Percentiles rank a stretch among this genome's conserved stretches.
These are phyloP conservation scores for Skeletonema tropicum DNA, from an alignment of 108 stramenopile species.

Conservation along the genomic window DNA sequence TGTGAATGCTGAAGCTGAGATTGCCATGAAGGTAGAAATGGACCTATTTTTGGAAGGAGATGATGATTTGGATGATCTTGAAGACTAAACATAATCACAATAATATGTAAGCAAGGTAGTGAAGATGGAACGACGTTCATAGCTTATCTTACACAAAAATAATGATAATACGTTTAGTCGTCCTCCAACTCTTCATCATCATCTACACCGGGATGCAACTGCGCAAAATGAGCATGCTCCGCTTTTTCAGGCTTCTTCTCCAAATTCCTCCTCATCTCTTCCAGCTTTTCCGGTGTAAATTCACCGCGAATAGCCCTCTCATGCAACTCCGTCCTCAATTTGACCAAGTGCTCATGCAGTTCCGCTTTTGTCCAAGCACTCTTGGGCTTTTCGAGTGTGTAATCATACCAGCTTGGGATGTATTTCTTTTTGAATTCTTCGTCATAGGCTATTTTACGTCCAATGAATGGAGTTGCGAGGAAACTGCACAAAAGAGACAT, in stretches of 20 bases:
- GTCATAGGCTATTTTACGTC: slow-evolving; percentile 81
- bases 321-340: slow-evolving; percentile 53
- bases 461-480: slow-evolving; percentile 71
- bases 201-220: slow-evolving; percentile 79
- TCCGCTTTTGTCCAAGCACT: slow-evolving; percentile 79
- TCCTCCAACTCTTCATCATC: slow-evolving; percentile 69
- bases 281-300: slow-evolving; percentile 80
- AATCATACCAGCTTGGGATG: slow-evolving; percentile 85
- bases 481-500: slow-evolving; percentile 63
- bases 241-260: slow-evolving; percentile 42
- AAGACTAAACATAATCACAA: slow-evolving; percentile 53
- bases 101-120: neutral
- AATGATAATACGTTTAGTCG: slow-evolving; percentile 5
- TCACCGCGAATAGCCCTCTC: slow-evolving; percentile 80
- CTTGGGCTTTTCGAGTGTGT: slow-evolving; percentile 69
- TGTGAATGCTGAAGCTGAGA: slow-evolving; percentile 66
- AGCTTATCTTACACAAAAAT: neutral
- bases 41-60: slow-evolving; percentile 85
- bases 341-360: slow-evolving; percentile 72
- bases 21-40: slow-evolving; percentile 56
- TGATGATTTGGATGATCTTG: slow-evolving; percentile 88
- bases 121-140: neutral
- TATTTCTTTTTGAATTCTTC: slow-evolving; percentile 75
- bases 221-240: slow-evolving; percentile 68
- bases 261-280: slow-evolving; percentile 63